Conservation (phyloP, 2,329 filamentous ascomycete species). For the Pseudomassariella vexata region DNA sequence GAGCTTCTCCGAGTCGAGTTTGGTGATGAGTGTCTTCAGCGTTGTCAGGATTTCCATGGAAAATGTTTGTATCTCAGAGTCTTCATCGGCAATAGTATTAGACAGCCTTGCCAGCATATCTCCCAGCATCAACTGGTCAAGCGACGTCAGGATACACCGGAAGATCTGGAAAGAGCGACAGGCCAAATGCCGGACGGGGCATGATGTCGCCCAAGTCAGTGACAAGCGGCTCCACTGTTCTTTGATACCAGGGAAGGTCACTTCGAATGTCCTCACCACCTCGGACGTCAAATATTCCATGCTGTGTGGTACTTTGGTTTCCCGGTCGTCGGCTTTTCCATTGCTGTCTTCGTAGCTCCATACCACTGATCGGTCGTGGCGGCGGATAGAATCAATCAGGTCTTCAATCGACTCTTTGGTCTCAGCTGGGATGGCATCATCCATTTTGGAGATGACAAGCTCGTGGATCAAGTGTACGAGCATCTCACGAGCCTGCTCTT, state of each 20-base stretch:
- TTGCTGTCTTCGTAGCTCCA: constrained; percentile 96
- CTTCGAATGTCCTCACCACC: constrained; percentile 78
- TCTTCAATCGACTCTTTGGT: constrained; percentile 76
- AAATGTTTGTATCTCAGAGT: constrained; percentile 90
- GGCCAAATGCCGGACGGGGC: constrained; percentile 87
- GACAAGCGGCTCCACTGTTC: constrained; percentile 89
- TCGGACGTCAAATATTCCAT: constrained; percentile 82
- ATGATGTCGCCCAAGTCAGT: constrained; percentile 93
- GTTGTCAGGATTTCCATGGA: constrained; percentile 98
- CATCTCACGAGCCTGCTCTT: constrained; percentile 97
- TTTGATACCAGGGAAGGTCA: constrained; percentile 79
- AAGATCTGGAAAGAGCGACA: constrained; percentile 98
- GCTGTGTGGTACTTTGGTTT: constrained; percentile 74
- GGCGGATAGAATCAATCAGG: constrained; percentile 79
- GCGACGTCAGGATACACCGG: constrained; percentile 81
- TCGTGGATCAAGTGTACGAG: constrained; percentile 96
- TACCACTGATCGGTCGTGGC: constrained; percentile 76
- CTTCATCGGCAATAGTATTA: constrained; percentile 94
- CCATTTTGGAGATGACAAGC: constrained; percentile 74
- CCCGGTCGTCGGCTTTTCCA: constrained; percentile 65
- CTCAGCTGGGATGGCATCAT: constrained; percentile 56
- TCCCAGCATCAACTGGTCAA: constrained; percentile 90
- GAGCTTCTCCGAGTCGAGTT: constrained; percentile 72
- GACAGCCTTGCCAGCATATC: constrained; percentile 95
- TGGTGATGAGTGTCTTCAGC: constrained; percentile 82